Percentiles rank a stretch among this genome's conserved stretches.
Conservation (phyloP, 2,329 filamentous ascomycete genomes). For the Zymoseptoria passerinii region DNA sequence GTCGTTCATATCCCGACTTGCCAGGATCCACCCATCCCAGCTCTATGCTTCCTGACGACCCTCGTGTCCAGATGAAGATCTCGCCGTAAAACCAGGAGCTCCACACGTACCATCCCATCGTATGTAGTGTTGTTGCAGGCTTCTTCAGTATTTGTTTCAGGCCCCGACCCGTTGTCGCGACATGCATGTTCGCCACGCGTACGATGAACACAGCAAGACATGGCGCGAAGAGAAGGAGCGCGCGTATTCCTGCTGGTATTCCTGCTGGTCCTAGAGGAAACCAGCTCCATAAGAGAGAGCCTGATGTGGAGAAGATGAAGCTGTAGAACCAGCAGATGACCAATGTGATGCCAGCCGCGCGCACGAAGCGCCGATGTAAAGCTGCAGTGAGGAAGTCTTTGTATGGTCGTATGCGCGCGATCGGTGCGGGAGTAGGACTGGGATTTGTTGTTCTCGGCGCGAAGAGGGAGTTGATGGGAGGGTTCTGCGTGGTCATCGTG, state of each 20-base stretch:
- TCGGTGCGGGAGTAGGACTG: conserved; percentile 27
- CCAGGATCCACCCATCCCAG: conserved; percentile 66
- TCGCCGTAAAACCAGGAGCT: conserved; percentile 75
- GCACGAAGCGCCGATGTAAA: conserved; percentile 77
- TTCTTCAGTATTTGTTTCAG: not conserved
- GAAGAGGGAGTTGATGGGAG: not conserved
- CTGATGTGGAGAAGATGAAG: conserved; percentile 31
- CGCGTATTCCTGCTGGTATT: conserved; percentile 64
- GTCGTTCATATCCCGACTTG: conserved; percentile 55
- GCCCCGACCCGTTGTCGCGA: conserved; percentile 38
- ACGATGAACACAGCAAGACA: conserved; percentile 73
- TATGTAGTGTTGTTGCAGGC: conserved; percentile 29
- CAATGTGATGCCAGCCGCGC: conserved; percentile 62
- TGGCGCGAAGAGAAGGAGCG: conserved; percentile 66
- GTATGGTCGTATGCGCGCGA: conserved; percentile 53
- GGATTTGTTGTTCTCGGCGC: conserved; percentile 8
- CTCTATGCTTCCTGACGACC: conserved; percentile 44
- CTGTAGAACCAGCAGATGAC: conserved; percentile 63
- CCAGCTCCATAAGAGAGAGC: conserved; percentile 57
- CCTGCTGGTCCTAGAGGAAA: conserved; percentile 72
- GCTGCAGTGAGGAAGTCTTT: conserved; percentile 86
- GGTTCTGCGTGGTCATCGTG: not conserved
- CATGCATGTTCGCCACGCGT: conserved; percentile 51
- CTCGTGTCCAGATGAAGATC: conserved; percentile 63
- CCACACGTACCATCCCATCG: conserved; percentile 64